A percentile compares a stretch with the other conserved stretches of the same genome.
Conservation (phyloP, 1,284 basidiomycete species). For the Rhodotorula sp. region DNA sequence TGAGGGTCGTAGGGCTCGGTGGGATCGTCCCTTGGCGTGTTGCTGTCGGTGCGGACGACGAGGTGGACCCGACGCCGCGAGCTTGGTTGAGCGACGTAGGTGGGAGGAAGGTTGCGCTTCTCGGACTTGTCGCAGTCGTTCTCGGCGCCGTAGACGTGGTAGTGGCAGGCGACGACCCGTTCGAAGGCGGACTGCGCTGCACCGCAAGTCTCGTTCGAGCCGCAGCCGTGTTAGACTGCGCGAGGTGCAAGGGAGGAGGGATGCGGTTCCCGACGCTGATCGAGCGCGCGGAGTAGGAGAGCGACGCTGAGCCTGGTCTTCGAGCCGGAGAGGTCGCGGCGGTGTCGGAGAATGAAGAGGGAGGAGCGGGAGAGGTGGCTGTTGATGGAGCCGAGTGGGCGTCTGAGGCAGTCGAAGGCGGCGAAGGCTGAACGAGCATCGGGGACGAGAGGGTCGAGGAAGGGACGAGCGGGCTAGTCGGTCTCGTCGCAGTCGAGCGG, state of each 20-base stretch:
- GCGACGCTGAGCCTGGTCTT: not conserved
- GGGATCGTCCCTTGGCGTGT: too few relatives aligned
- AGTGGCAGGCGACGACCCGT: not conserved
- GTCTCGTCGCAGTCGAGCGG: not conserved
- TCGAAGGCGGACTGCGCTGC: not conserved
- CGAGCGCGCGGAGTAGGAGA: slow-evolving; percentile 26
- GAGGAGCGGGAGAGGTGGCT: not conserved
- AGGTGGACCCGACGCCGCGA: not conserved
- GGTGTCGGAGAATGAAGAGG: not conserved
- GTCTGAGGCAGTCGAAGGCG: too few relatives aligned
- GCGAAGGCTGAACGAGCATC: not conserved
- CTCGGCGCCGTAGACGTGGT: not conserved
- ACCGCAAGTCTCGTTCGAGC: not conserved
- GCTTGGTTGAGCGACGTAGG: slow-evolving; percentile 3
- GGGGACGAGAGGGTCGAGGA: not conserved
- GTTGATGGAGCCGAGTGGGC: not conserved
- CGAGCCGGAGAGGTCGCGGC: not conserved
- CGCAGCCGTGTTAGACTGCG: slow-evolving; percentile 26
- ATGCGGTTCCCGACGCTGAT: slow-evolving; percentile 29
- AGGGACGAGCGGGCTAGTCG: slow-evolving; percentile 9
- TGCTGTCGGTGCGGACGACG: not conserved
- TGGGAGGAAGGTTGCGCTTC: not conserved
- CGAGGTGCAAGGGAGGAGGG: slow-evolving; percentile 44
- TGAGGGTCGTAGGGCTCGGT: too few relatives aligned
- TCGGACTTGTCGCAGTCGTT: slow-evolving; percentile 9